Base-by-base conservation (phyloP, 305 asterid genomes). In the Solanum aculeatissimum region DNA sequence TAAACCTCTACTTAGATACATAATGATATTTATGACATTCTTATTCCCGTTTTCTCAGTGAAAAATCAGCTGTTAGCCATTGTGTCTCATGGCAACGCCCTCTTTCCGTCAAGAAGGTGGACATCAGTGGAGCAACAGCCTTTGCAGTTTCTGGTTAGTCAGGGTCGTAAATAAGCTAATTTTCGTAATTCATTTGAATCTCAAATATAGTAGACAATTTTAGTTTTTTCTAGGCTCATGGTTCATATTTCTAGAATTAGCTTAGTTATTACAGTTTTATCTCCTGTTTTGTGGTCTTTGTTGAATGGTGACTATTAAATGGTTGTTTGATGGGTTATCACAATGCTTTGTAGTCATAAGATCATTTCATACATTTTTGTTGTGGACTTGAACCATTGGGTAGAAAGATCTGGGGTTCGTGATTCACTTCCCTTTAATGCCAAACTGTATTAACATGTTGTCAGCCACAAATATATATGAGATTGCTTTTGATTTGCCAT, bases 41-140 rank as follows among this genome's bases (percentile, higher is more conserved):
- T 77, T 77, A 16, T 69, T 63, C 14, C 54, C 6, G 21, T 51
- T 35, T 38, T 25, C 40, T n/a, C 90, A 94, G 99, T 57, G 99
- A 96, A 88, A 91, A 91, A 80, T 96, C 98, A 42, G 98, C 96
- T 80, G 97, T 93, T 83, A 95, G 99, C 85, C 98, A 96, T 89
- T 45, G 95, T 84, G 88, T 93, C 85, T 93, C 98, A 12, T 92
- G 95, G 97, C 85, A 72, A 83, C 86, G 81, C 85, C 86, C 96
- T 84, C 57, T 96, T 75, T 83, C 95, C 13, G 98, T 80, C 53
- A 93, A 91, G 88, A 92, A 86, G 25, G 98, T 95, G 86, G 94
- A 93, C 63, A 93, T 96, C 84, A 84, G 79, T 83, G 98, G 99
- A 68, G 92, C 97, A n/a, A 88, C 86, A 45, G 97, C 98, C 29